A percentile compares a stretch with the other conserved stretches of the same genome.
phyloP scores from a whole-genome alignment of 2,329 filamentous ascomycete species.

The Fusarium succisae region DNA sequence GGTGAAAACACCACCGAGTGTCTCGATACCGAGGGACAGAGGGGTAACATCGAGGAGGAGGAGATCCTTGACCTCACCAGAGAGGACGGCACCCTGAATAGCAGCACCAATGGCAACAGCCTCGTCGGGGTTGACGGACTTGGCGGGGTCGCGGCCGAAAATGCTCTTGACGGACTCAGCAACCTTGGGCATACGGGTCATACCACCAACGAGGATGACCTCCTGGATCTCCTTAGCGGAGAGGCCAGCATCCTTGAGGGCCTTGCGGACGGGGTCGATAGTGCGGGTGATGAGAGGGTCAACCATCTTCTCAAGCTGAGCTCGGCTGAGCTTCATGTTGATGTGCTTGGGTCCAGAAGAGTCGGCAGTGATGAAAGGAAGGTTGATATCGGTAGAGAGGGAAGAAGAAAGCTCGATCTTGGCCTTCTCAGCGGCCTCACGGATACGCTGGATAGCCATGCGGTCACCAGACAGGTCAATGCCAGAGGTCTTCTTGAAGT shows the following conservation, averaged over 20 bases:
- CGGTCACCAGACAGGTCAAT: conserved; percentile 91
- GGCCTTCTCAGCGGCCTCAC: conserved; percentile 98
- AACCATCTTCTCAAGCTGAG: conserved; percentile 93
- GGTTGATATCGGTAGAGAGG: conserved; percentile 95
- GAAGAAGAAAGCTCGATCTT: conserved; percentile 99
- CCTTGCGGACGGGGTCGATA: conserved; percentile 93
- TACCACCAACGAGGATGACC: conserved; percentile 97
- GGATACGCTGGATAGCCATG: conserved; percentile 99
- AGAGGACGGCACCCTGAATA: conserved; percentile 95
- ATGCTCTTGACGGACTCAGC: conserved; percentile 94
- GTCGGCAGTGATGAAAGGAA: conserved; percentile 98
- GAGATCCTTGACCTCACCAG: conserved; percentile 96
- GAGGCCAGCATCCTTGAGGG: conserved; percentile 92
- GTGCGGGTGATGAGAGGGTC: conserved; percentile 88
- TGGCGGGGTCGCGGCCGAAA: conserved; percentile 95
- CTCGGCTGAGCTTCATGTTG: conserved; percentile 90
- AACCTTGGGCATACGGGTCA: conserved; percentile 99
- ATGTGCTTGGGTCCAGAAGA: conserved; percentile 97
- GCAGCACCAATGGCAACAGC: conserved; percentile 97
- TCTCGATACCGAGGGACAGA: conserved; percentile 97
- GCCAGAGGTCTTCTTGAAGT: conserved; percentile 96
- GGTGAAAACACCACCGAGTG: conserved; percentile 96
- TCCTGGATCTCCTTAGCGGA: conserved; percentile 95
- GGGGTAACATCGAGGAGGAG: conserved; percentile 95
- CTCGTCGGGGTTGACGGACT: conserved; percentile 98